Conservation (phyloP, 2,329 filamentous ascomycete genomes). For the Tolypocladium pustulatum region DNA sequence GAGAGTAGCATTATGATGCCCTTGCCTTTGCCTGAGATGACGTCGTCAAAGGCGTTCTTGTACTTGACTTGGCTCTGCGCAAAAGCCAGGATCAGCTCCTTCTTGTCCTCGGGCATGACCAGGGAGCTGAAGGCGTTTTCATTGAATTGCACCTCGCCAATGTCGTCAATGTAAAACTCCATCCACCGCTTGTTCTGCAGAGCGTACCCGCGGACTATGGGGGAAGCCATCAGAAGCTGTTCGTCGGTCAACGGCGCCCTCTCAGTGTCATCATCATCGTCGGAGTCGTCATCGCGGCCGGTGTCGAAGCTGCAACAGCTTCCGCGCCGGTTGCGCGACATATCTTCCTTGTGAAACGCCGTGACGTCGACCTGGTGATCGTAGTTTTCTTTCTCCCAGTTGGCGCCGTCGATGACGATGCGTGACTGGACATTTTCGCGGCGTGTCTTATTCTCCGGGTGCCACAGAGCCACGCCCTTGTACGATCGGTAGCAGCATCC, state of each 20-base stretch:
- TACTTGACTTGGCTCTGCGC: constrained; percentile 33
- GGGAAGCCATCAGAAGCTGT: constrained; percentile 28
- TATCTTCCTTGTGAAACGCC: background rate
- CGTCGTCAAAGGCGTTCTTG: constrained; percentile 35
- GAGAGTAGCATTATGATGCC: constrained; percentile 39
- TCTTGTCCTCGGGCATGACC: constrained; percentile 36
- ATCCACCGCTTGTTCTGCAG: constrained; percentile 37
- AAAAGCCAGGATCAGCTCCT: constrained; percentile 40
- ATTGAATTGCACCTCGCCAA: constrained; percentile 36
- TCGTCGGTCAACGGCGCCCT: constrained; percentile 23
- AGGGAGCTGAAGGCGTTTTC: constrained; percentile 36
- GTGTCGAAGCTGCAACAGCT: background rate
- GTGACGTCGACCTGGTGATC: constrained; percentile 14
- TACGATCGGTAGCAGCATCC: constrained; percentile 39
- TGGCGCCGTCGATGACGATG: constrained; percentile 19
- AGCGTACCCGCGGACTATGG: constrained; percentile 35
- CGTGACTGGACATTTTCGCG: constrained; percentile 18
- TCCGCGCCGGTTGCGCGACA: background rate
- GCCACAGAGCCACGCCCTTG: constrained; percentile 23
- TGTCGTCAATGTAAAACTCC: constrained; percentile 36
- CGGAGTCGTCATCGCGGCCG: background rate
- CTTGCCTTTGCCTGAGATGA: constrained; percentile 40
- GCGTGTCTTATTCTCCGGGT: constrained; percentile 12
- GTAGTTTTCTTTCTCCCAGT: constrained; percentile 19
- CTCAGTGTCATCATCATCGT: constrained; percentile 8